Conservation (phyloP, 116 monocot genomes). For the Cymodocea nodosa region DNA sequence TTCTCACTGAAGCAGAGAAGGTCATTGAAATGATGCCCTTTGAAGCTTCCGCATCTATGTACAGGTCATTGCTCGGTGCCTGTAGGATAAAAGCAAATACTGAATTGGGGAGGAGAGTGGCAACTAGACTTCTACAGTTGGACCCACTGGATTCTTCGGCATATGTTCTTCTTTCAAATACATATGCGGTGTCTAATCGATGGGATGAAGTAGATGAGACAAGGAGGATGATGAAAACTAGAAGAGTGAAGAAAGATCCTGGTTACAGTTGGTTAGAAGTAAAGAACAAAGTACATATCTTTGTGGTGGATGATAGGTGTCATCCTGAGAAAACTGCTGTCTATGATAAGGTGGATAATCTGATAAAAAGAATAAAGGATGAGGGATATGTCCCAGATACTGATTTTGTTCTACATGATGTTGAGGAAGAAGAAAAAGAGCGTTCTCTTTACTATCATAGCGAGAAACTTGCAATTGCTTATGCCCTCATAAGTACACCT, state of each 20-base stretch:
- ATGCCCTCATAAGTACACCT: constrained; percentile 37
- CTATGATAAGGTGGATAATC: constrained; percentile 27
- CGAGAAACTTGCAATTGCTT: constrained; percentile 53
- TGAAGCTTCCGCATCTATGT: constrained; percentile 36
- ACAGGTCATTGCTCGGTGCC: constrained; percentile 51
- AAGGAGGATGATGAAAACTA: constrained; percentile 44
- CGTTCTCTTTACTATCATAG: constrained; percentile 36
- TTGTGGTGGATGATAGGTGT: constrained; percentile 40
- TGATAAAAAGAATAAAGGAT: constrained; percentile 38
- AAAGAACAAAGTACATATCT: constrained; percentile 14
- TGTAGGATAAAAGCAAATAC: constrained; percentile 37
- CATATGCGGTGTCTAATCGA: constrained; percentile 34
- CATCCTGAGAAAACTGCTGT: constrained; percentile 32
- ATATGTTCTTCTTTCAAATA: constrained; percentile 74
- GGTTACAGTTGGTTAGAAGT: constrained; percentile 38
- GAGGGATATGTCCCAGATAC: constrained; percentile 40
- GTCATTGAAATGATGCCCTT: constrained; percentile 63
- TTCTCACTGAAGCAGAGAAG: constrained; percentile 38
- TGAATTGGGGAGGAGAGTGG: constrained; percentile 38
- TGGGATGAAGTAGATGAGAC: constrained; percentile 38
- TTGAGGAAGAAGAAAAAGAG: constrained; percentile 40
- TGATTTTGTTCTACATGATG: constrained; percentile 26
- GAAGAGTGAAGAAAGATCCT: constrained; percentile 59
- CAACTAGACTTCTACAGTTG: constrained; percentile 27
- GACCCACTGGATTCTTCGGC: constrained; percentile 57